phyloP scores from a whole-genome alignment of 805 yeast genomes.

The Wickerhamiella shivajii region DNA sequence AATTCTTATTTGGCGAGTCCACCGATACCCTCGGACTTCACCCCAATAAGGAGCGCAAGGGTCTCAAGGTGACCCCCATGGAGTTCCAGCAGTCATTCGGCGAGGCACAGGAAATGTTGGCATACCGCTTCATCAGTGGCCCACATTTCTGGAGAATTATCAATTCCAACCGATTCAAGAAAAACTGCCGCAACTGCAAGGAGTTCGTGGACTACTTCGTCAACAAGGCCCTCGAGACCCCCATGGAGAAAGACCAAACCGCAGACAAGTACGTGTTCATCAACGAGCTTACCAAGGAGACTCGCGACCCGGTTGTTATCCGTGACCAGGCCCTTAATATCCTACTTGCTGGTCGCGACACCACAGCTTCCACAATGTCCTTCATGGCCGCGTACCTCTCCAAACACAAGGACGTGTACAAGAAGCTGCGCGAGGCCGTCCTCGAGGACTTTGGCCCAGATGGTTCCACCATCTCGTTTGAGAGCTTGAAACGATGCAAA shows the following conservation, averaged over 20 bases:
- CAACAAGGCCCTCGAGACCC: constrained; percentile 24
- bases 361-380: constrained; percentile 33
- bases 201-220: constrained; percentile 30
- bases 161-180: constrained; percentile 22
- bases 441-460: constrained; percentile 21
- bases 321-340: constrained; percentile 32
- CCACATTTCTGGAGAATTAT: constrained; percentile 15
- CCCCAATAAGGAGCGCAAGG: neutral
- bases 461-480: constrained; percentile 21
- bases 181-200: constrained; percentile 22
- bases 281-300: constrained; percentile 17
- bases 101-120: constrained; percentile 12
- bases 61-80: constrained; percentile 1
- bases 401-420: constrained; percentile 19
- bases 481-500: constrained; percentile 29
- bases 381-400: constrained; percentile 29
- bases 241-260: constrained; percentile 13
- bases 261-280: constrained; percentile 21
- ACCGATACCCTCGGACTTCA: constrained; percentile 13
- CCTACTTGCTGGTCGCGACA: constrained; percentile 33
- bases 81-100: constrained; percentile 15
- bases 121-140: constrained; percentile 14
- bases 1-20: constrained; percentile 18
- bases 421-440: constrained; percentile 25
- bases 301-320: constrained; percentile 25